Conservation (phyloP, 2,329 filamentous ascomycete genomes). For the Camptophora hylomeconis region DNA sequence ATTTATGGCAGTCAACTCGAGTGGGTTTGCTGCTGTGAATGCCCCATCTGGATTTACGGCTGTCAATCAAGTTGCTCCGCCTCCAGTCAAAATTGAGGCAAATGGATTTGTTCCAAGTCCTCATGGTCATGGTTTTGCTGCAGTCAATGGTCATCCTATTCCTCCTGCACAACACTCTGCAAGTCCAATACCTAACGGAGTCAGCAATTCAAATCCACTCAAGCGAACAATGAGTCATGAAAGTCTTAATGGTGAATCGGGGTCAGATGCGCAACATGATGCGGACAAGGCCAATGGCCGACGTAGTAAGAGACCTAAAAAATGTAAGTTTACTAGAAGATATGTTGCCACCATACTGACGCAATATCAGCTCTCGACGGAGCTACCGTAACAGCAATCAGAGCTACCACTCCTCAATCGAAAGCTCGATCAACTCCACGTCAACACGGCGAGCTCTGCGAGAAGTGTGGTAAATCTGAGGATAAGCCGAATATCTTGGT, state of each 20-base stretch:
- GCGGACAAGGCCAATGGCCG: slow-evolving; percentile 54
- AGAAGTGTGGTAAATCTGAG: slow-evolving; percentile 70
- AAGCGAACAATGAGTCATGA: slow-evolving; percentile 65
- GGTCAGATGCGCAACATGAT: slow-evolving; percentile 36
- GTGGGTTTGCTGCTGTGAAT: slow-evolving; percentile 49
- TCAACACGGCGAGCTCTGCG: slow-evolving; percentile 59
- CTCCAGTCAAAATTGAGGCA: slow-evolving; percentile 36
- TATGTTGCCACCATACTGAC: slow-evolving; percentile 4
- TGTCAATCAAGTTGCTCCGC: slow-evolving; percentile 25
- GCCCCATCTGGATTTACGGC: slow-evolving; percentile 32
- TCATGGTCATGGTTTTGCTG: slow-evolving; percentile 39
- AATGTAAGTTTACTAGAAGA: slow-evolving; percentile 47
- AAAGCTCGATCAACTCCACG: slow-evolving; percentile 44
- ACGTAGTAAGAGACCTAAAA: slow-evolving; percentile 85
- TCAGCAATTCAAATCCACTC: slow-evolving; percentile 37
- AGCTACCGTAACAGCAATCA: no score
- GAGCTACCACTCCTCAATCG: slow-evolving; percentile 54
- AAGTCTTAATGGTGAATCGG: slow-evolving; percentile 25
- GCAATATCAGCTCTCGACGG: no score
- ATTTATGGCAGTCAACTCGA: slow-evolving; percentile 61
- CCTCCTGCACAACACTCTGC: slow-evolving; percentile 7
- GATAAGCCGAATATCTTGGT: slow-evolving; percentile 57
- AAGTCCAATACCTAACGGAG: slow-evolving; percentile 9
- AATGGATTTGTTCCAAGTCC: slow-evolving; percentile 44
- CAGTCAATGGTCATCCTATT: slow-evolving; percentile 38